Conservation (phyloP, 768 basidiomycete species). For the Tulasnella sp. region DNA sequence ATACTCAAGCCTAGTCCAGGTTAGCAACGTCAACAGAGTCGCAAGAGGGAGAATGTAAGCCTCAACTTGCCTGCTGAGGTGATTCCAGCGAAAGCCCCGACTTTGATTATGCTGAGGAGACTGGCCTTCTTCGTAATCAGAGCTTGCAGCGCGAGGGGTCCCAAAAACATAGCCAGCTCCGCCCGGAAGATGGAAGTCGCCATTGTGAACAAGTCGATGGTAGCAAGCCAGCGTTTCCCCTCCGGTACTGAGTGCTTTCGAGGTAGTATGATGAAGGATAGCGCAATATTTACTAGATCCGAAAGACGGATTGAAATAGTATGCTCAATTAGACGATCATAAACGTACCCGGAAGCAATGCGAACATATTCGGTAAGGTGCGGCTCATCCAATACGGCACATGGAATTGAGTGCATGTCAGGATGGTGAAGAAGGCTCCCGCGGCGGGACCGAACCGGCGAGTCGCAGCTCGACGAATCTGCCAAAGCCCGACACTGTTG, state of each 20-base stretch:
- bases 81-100: conserved; percentile 39
- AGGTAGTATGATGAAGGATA: conserved; percentile 35
- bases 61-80: conserved; percentile 26
- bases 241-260: conserved; percentile 22
- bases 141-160: conserved; percentile 45
- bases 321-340: not conserved
- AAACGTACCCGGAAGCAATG: conserved; percentile 56
- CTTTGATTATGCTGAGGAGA: conserved; percentile 33
- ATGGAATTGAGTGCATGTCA: conserved; percentile 83
- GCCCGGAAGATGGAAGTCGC: conserved; percentile 64
- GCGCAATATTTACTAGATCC: conserved; percentile 46
- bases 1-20: conserved; percentile 42
- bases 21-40: not conserved
- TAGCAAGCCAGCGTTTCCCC: conserved; percentile 25
- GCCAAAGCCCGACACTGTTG: conserved; percentile 50
- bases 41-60: not conserved
- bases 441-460: conserved; percentile 51
- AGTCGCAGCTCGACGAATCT: conserved; percentile 50
- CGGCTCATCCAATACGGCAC: conserved; percentile 87
- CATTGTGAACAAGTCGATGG: conserved; percentile 52
- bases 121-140: conserved; percentile 34
- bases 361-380: conserved; percentile 92
- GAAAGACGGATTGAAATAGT: not conserved
- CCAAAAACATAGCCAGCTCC: conserved; percentile 62
- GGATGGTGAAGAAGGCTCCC: conserved; percentile 46